Conservation (phyloP, 2,329 filamentous ascomycete species). For the Didymella glomerata region DNA sequence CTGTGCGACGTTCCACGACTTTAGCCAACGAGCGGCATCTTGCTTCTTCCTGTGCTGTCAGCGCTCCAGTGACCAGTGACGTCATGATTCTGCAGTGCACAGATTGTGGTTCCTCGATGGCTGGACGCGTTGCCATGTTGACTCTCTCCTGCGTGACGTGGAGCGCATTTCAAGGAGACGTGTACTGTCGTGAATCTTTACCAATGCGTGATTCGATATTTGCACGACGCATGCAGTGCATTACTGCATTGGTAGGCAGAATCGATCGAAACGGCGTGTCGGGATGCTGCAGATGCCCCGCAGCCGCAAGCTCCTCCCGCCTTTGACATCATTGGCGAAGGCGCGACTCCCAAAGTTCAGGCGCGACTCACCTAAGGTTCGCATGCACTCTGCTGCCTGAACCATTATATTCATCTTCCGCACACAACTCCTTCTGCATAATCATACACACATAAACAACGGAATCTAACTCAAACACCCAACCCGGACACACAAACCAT, state of each 20-base stretch:
- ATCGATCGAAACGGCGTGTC: slow-evolving; percentile 19
- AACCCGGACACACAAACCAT: too few species aligned
- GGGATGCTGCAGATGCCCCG: slow-evolving; percentile 14
- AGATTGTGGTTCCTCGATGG: background rate
- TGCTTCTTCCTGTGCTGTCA: slow-evolving; percentile 9
- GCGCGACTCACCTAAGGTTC: background rate
- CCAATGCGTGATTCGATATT: slow-evolving; percentile 11
- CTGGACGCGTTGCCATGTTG: background rate
- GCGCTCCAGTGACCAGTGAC: slow-evolving; percentile 6
- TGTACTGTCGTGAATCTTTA: background rate
- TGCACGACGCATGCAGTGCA: slow-evolving; percentile 3
- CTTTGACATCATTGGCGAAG: slow-evolving; percentile 32
- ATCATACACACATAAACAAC: background rate
- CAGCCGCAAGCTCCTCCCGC: slow-evolving; percentile 23
- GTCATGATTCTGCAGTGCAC: slow-evolving; percentile 14
- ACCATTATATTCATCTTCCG: background rate
- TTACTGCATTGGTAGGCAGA: background rate
- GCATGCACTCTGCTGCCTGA: slow-evolving; percentile 13
- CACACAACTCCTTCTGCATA: background rate
- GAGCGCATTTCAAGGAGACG: background rate
- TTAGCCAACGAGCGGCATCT: background rate
- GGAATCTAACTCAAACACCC: slow-evolving; percentile 4
- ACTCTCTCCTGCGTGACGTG: background rate
- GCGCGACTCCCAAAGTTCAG: background rate
- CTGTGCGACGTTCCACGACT: slow-evolving; percentile 14